Base-by-base conservation (phyloP, 345 rosid species). In the Dimocarpus longan region DNA sequence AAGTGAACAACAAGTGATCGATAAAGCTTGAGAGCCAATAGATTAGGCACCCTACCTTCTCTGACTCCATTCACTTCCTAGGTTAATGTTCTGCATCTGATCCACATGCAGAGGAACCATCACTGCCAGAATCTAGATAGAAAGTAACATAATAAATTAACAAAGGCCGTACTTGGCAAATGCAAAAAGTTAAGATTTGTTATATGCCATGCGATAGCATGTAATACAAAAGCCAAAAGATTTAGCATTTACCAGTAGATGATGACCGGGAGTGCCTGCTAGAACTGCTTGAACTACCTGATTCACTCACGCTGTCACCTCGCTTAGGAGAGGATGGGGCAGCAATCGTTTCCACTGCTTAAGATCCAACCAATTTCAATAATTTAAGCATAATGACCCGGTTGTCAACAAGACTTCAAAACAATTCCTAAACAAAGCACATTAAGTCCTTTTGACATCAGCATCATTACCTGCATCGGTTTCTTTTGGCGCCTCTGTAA, bases 201-300 rank as follows among this genome's bases (percentile, higher is more conserved):
- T 73, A 66, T 8, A 64, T 32, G 3, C 62, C 1, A 42, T 6
- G 46, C 6, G 10, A 48, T 44, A 59, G 22, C 4, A 76, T 44
- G 5, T 5, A 80, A 52, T 21, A 22, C 21, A 67, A 70, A 62
- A 70, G 8, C 22, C 37, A 67, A 70, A 52, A 67, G 6, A 28
- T 42, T 44, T 28, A 77, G 24, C 59, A 74, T 59, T 81, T 85
- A 90, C 92, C 88, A 79, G 81, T 82, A 52, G 93, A 87, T 77
- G 91, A 88, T 32, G 89, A 89, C 67, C 84, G 81, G 43, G 91
- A 82, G 8, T 74, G 87, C 78, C 86, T 75, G 72, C 91, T 74
- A 75, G 90, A 85, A 72, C 91, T 79, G 64, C 89, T 75, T 64
- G 91, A 86, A 78, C 88, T 71, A 70, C 85, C 80, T 68, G 91